Percentiles rank a stretch among this genome's conserved stretches.
Conservation (phyloP, 768 basidiomycete species). For the Ephemerocybe angulata region DNA sequence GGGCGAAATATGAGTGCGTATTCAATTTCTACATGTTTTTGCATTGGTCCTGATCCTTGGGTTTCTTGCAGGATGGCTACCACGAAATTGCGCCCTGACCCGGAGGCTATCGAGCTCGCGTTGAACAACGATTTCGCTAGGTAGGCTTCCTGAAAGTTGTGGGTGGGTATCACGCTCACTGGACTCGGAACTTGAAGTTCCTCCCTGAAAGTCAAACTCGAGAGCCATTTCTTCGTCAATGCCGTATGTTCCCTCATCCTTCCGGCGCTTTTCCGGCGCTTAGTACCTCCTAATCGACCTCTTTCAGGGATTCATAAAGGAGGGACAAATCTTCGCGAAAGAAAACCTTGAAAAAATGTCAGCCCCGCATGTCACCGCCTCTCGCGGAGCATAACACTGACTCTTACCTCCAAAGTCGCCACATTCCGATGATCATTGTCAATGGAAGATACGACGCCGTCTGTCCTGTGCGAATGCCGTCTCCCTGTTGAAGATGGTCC, state of each 20-base stretch:
- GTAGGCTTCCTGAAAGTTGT: too few species aligned
- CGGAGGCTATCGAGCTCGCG: constrained; percentile 61
- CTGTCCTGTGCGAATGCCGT: constrained; percentile 80
- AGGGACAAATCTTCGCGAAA: constrained; percentile 80
- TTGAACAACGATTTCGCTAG: constrained; percentile 73
- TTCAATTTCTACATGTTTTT: neutral
- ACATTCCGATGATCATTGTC: constrained; percentile 79
- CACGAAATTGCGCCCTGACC: constrained; percentile 68
- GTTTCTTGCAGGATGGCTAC: constrained; percentile 67
- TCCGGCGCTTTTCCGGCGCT: too few species aligned
- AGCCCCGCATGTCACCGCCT: too few species aligned
- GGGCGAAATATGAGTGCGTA: constrained; percentile 91
- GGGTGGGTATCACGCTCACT: too few species aligned
- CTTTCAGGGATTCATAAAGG: constrained; percentile 77
- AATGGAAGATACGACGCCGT: constrained; percentile 90
- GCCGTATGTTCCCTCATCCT: constrained; percentile 44
- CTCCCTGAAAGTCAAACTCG: constrained; percentile 83
- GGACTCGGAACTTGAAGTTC: too few species aligned
- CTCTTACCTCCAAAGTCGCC: constrained; percentile 48
- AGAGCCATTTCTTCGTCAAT: constrained; percentile 90
- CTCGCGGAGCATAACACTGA: neutral
- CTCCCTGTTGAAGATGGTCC: too few species aligned
- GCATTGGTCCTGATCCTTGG: neutral
- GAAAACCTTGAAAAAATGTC: constrained; percentile 89
- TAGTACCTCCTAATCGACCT: neutral